Percentiles rank a stretch among this genome's conserved stretches.
Conservation (phyloP, 495 filamentous ascomycete genomes). For the Beverwykella pulmonaria region DNA sequence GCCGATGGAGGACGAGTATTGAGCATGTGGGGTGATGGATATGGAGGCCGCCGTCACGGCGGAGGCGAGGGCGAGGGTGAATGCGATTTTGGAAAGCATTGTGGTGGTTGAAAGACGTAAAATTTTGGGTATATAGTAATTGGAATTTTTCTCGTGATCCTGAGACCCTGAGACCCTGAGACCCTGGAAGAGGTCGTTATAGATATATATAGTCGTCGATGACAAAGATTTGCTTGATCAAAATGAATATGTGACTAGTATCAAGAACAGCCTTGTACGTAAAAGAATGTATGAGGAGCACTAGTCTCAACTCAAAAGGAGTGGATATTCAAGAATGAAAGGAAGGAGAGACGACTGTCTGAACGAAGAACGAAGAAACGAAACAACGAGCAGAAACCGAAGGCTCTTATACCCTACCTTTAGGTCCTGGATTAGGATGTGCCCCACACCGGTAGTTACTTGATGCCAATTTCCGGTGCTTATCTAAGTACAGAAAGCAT, state of each 20-base stretch:
- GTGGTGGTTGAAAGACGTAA: background rate
- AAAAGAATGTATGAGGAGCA: background rate
- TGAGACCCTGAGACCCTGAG: too few relatives aligned
- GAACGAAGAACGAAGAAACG: background rate
- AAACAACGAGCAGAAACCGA: background rate
- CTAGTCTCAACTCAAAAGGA: background rate
- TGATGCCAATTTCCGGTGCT: background rate
- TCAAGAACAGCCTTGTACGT: background rate
- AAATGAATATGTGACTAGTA: background rate
- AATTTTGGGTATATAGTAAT: background rate
- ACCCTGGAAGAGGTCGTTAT: too few relatives aligned
- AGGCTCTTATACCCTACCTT: background rate
- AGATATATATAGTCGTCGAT: too few relatives aligned
- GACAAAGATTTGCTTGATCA: background rate
- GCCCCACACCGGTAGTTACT: background rate
- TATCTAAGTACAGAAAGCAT: background rate
- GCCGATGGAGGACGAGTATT: conserved; percentile 16
- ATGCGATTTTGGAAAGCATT: conserved; percentile 14
- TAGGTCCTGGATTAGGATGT: too few relatives aligned
- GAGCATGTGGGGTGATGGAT: conserved; percentile 19
- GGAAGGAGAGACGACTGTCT: background rate
- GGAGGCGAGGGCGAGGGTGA: conserved; percentile 11
- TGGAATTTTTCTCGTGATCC: background rate
- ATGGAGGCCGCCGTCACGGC: background rate
- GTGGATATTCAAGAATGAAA: background rate